Evolutionary conservation across 164 flowering plant species (phyloP), one percentile per base, ranked within the genome.

Genomic region (Brasenia schreberi): DNA sequence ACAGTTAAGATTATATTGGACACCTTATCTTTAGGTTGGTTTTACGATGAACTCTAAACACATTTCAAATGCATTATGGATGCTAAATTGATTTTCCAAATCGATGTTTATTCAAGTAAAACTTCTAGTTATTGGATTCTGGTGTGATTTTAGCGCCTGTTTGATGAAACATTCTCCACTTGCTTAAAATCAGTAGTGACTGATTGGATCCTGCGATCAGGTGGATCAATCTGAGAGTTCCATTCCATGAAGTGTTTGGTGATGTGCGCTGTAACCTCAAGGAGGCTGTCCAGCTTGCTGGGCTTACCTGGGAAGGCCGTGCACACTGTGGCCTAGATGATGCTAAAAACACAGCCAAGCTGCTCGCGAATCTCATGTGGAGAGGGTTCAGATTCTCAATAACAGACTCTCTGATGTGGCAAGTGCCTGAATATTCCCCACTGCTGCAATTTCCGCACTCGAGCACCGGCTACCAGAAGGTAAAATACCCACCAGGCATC

Each of bases 291-390:
- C 81, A 88, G 73, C 75, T 79, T 77, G 94, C 98, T 19, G 99
- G 99, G 33, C 73, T 95, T 60, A 69, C 70, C 19, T 95, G 99
- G 99, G 84, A 90, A 67, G 99, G 99, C 17, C 98, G 98, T 67
- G 85, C 97, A 66, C 99, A 95, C 74, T 90, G 97, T 74, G 99
- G 99, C 19, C 78, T 95, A 18, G 98, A 95, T 72, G 99, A 95
- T 64, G 99, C 99, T 27, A 83, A 81, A 66, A 95, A 95, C 79
- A 95, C 99, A 42, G 98, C 99, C 61, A 88, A 88, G 56, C 79
- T 95, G 4, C 92, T 95, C 62, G 69, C 92, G 16, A 69, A 75
- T 23, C 76, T 95, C 62, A 87, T 95, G 97, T 78, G 65, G 63
- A 75, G 70, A 17, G 99, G 99, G 42, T 79, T 85, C 77, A 83